Percentiles rank a stretch among this genome's conserved stretches.
Evolutionary conservation across 2,329 filamentous ascomycete species (phyloP).

Genomic region (Stemphylium lycopersici): DNA sequence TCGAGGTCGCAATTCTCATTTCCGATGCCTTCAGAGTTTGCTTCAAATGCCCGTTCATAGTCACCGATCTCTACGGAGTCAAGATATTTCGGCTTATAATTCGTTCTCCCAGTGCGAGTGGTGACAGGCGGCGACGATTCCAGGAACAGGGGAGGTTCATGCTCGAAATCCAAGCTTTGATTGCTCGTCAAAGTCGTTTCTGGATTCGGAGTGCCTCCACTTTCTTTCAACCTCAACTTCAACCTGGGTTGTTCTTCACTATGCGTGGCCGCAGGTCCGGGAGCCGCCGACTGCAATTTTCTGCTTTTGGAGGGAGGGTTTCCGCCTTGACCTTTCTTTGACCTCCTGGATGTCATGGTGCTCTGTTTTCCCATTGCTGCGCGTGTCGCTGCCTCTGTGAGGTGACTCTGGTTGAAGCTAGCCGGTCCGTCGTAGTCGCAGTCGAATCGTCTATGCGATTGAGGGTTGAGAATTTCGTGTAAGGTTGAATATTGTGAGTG

Average conservation of each 20-base stretch:
- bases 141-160: background rate
- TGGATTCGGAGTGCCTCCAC: background rate
- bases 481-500: background rate
- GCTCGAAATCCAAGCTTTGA: background rate
- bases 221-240: background rate
- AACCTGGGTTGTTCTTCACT: background rate
- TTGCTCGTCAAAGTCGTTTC: background rate
- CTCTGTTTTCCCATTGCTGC: conserved; percentile 1
- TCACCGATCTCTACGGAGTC: conserved; percentile 6
- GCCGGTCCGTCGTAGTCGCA: too few species aligned
- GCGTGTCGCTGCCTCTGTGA: too few species aligned
- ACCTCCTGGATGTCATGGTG: background rate
- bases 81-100: background rate
- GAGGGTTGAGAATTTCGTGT: too few species aligned
- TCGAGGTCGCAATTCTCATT: background rate
- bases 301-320: background rate
- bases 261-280: background rate
- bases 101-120: conserved; percentile 8
- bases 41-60: background rate
- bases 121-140: background rate
- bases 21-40: background rate
- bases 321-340: background rate
- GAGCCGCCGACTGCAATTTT: background rate
- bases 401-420: background rate
- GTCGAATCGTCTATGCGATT: too few species aligned